Percentiles rank a stretch among this genome's conserved stretches.
Evolutionary conservation across 805 yeast genomes (phyloP).

Genomic region (Diddensiella caesifluorescens): DNA sequence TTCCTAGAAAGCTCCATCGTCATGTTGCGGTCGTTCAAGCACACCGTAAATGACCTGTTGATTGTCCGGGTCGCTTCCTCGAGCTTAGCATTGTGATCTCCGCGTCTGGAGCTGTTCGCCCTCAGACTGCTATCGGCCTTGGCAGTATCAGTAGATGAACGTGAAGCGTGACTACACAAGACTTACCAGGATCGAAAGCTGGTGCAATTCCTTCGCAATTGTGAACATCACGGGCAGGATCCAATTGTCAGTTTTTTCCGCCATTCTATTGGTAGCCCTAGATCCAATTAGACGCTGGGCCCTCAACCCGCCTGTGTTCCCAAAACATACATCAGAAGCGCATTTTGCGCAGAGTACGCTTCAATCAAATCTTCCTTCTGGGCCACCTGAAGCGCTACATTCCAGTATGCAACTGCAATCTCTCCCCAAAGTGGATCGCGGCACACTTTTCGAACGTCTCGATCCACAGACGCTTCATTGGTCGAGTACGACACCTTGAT

Average conservation of each 20-base stretch:
- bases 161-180: too few species aligned
- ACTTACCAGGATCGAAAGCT: slow-evolving; percentile 26
- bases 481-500: slow-evolving; percentile 12
- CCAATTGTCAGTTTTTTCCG: slow-evolving; percentile 78
- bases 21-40: slow-evolving; percentile 73
- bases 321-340: slow-evolving; percentile 24
- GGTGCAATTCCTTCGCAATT: slow-evolving; percentile 28
- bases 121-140: slow-evolving; percentile 7
- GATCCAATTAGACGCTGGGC: background rate
- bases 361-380: slow-evolving; percentile 19
- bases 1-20: slow-evolving; percentile 46
- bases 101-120: background rate
- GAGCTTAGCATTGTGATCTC: slow-evolving; percentile 19
- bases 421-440: slow-evolving; percentile 18
- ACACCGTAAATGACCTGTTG: slow-evolving; percentile 68
- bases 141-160: too few species aligned
- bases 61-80: slow-evolving; percentile 59
- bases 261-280: slow-evolving; percentile 65
- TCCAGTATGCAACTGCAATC: slow-evolving; percentile 25
- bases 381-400: slow-evolving; percentile 21
- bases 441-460: slow-evolving; percentile 5
- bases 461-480: slow-evolving; percentile 15
- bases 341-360: slow-evolving; percentile 27
- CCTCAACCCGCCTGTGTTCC: background rate
- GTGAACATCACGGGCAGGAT: slow-evolving; percentile 26